These are phyloP conservation scores for Trichophyton rubrum DNA, from an alignment of 2,329 filamentous ascomycete species.

Conservation along the genomic window DNA sequence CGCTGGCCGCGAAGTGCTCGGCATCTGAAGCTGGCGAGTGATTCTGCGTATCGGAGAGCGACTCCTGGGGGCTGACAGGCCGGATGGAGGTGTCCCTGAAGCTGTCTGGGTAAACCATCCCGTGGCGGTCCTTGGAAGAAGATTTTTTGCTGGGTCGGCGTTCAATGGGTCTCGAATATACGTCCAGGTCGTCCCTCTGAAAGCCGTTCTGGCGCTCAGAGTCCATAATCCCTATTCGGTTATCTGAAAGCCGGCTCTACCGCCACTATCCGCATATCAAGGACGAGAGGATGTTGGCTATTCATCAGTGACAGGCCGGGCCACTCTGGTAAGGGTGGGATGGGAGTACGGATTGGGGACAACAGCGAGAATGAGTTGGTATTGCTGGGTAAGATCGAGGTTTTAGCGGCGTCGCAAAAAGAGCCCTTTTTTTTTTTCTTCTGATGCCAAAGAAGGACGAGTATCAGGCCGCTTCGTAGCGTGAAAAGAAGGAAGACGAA, in stretches of 20 bases:
- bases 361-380: not conserved
- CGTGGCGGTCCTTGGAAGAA: conserved; percentile 35
- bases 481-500: too few species aligned
- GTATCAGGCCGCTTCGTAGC: too few species aligned
- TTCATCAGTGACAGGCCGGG: not conserved
- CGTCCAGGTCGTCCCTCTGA: conserved; percentile 30
- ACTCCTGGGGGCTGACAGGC: conserved; percentile 35
- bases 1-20: conserved; percentile 21
- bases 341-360: not conserved
- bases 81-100: conserved; percentile 35
- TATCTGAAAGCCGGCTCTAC: conserved; percentile 1
- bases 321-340: not conserved
- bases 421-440: too few species aligned
- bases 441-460: too few species aligned
- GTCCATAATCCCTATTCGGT: conserved; percentile 23
- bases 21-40: conserved; percentile 29
- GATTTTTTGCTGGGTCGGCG: conserved; percentile 37
- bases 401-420: too few species aligned
- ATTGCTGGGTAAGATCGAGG: too few species aligned
- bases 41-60: conserved; percentile 23
- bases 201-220: conserved; percentile 30
- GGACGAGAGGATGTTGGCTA: conserved; percentile 2
- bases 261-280: conserved; percentile 6
- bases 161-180: conserved; percentile 31
- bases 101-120: conserved; percentile 35